A percentile compares a stretch with the other conserved stretches of the same genome.
These are phyloP conservation scores for Phoenix roebelenii DNA, from an alignment of 176 grass and related monocot genomes.

Conservation along the genomic window DNA sequence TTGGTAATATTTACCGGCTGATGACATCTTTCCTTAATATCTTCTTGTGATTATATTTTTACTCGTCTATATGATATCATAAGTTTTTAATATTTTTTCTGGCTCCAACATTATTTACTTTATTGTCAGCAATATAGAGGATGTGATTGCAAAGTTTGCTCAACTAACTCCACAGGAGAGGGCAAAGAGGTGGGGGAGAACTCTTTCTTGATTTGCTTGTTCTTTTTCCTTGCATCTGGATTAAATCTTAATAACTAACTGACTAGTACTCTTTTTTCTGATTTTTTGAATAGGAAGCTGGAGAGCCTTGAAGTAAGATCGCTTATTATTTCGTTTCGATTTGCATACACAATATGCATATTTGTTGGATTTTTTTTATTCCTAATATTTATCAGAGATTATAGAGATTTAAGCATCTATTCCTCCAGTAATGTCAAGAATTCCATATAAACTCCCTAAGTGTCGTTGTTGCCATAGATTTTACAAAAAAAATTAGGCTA, in stretches of 20 bases:
- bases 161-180: slow-evolving; percentile 33
- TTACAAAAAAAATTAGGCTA: too few species aligned
- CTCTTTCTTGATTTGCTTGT: not conserved
- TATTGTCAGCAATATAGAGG: slow-evolving; percentile 23
- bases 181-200: slow-evolving; percentile 24
- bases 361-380: too few species aligned
- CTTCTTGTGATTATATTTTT: not conserved
- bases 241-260: slow-evolving; percentile 1
- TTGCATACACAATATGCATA: not conserved
- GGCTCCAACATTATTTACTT: not conserved
- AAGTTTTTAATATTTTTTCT: not conserved
- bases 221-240: slow-evolving; percentile 5
- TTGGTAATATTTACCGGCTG: too few species aligned
- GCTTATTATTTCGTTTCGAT: not conserved
- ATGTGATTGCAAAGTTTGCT: slow-evolving; percentile 27
- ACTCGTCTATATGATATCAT: not conserved
- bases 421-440: too few species aligned
- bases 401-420: too few species aligned
- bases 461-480: too few species aligned
- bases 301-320: slow-evolving; percentile 41
- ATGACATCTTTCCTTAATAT: too few species aligned
- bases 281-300: slow-evolving; percentile 22
- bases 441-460: too few species aligned
- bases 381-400: too few species aligned
- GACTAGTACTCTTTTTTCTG: not conserved